Conservation (phyloP, 2,329 filamentous ascomycete genomes). For the Xylariaceae sp. region DNA sequence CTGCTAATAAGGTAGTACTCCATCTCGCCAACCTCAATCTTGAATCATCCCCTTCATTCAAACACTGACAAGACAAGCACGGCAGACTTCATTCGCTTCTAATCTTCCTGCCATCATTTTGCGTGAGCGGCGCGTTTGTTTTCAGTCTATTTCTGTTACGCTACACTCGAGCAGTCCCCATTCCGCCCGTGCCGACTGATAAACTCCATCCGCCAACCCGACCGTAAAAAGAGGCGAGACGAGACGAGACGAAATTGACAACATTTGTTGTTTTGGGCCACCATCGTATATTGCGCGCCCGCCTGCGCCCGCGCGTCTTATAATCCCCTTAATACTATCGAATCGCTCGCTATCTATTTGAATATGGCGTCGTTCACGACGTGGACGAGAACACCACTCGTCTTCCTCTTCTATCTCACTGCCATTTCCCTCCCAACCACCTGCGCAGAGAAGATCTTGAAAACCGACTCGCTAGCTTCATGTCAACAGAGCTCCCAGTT, state of each 20-base stretch:
- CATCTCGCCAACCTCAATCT: too few relatives aligned
- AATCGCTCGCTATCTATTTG: neutral
- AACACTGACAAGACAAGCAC: too few relatives aligned
- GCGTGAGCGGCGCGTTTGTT: neutral
- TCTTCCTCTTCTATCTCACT: slow-evolving; percentile 17
- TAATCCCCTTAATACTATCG: too few relatives aligned
- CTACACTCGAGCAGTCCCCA: too few relatives aligned
- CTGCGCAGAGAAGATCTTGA: slow-evolving; percentile 22
- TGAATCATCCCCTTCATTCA: too few relatives aligned
- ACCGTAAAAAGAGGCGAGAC: too few relatives aligned
- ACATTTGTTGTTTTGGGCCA: too few relatives aligned
- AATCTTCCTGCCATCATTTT: neutral
- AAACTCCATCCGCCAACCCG: too few relatives aligned
- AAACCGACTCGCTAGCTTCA: slow-evolving; percentile 61
- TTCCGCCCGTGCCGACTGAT: too few relatives aligned
- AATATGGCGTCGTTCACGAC: slow-evolving; percentile 8
- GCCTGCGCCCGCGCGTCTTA: neutral
- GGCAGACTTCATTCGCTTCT: neutral
- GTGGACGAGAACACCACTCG: slow-evolving; percentile 10
- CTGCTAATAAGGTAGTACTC: too few relatives aligned
- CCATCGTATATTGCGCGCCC: neutral
- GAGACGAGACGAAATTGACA: too few relatives aligned
- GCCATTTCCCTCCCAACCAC: slow-evolving; percentile 23
- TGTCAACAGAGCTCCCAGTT: slow-evolving; percentile 76
- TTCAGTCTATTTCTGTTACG: neutral